These are phyloP conservation scores for Phylloboletellus chloephorus DNA, from an alignment of 1,284 basidiomycete genomes.

Conservation along the genomic window DNA sequence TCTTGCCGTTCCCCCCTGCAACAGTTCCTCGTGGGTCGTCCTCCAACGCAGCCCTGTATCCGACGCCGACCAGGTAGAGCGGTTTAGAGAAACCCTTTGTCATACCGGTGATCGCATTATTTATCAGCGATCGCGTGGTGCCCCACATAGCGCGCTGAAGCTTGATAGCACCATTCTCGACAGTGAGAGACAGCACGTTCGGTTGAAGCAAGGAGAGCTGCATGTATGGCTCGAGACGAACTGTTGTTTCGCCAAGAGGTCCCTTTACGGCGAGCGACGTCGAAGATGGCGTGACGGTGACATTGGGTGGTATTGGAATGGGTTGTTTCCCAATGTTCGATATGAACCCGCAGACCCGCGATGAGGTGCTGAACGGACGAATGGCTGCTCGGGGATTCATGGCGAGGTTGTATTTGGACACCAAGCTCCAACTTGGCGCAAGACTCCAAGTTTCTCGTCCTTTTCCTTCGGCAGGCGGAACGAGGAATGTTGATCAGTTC, in stretches of 20 bases:
- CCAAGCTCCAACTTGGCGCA: no score
- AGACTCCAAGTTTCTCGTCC: no score
- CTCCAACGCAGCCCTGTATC: constrained; percentile 88
- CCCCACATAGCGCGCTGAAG: constrained; percentile 91
- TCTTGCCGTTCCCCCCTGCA: constrained; percentile 53
- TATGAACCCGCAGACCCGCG: constrained; percentile 34
- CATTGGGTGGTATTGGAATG: constrained; percentile 63
- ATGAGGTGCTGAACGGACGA: constrained; percentile 46
- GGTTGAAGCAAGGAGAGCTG: constrained; percentile 52
- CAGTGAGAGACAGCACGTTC: constrained; percentile 52
- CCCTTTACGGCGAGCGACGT: constrained; percentile 62
- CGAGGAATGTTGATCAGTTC: no score
- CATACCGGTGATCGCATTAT: constrained; percentile 89
- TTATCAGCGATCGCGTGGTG: constrained; percentile 81
- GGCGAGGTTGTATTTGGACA: neutral
- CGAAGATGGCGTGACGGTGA: constrained; percentile 54
- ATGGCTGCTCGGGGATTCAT: constrained; percentile 31
- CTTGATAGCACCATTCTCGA: constrained; percentile 70
- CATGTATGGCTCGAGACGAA: constrained; percentile 68
- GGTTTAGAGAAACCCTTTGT: constrained; percentile 81
- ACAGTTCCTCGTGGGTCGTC: constrained; percentile 66
- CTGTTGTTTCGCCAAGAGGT: constrained; percentile 68
- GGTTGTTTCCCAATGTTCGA: constrained; percentile 83
- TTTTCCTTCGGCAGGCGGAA: neutral
- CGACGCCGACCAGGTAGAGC: constrained; percentile 90